Conservation (phyloP, 2,329 filamentous ascomycete genomes). For the Colletotrichum abscissum region DNA sequence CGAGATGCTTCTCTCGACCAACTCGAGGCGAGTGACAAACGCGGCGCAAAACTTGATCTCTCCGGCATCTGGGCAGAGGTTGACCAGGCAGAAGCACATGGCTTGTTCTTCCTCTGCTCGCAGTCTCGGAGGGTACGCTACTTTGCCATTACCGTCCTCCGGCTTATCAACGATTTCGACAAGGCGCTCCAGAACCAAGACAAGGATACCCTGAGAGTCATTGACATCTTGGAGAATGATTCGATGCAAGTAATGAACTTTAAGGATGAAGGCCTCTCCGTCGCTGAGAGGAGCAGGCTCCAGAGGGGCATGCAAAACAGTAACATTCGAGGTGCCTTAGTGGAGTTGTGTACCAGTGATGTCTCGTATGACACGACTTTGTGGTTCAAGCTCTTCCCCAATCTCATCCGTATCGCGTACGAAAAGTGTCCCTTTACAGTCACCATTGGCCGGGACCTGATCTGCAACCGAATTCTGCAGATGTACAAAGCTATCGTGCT, state of each 20-base stretch:
- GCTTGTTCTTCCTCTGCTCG: constrained; percentile 96
- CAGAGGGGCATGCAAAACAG: constrained; percentile 90
- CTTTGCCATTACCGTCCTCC: constrained; percentile 91
- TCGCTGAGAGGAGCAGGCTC: constrained; percentile 91
- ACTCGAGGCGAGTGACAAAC: constrained; percentile 75
- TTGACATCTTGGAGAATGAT: constrained; percentile 91
- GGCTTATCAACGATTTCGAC: constrained; percentile 94
- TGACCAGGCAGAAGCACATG: constrained; percentile 96
- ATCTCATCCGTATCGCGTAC: constrained; percentile 89
- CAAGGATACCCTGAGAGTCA: constrained; percentile 78
- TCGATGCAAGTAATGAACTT: constrained; percentile 90
- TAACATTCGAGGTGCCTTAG: constrained; percentile 85
- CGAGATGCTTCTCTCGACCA: constrained; percentile 76
- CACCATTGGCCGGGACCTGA: constrained; percentile 88
- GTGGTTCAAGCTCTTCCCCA: constrained; percentile 99
- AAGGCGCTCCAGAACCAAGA: constrained; percentile 77
- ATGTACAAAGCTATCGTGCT: constrained; percentile 89
- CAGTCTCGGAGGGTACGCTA: constrained; percentile 90
- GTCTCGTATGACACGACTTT: constrained; percentile 93
- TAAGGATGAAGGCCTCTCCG: constrained; percentile 89
- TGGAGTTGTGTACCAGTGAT: constrained; percentile 96
- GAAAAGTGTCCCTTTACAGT: constrained; percentile 93
- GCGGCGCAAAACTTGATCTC: constrained; percentile 83
- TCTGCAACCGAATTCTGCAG: constrained; percentile 91
- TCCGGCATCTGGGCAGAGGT: constrained; percentile 93